Percentiles rank a stretch among this genome's conserved stretches.
phyloP scores from a whole-genome alignment of 768 basidiomycete species.

The Rhizopogon vulgaris region DNA sequence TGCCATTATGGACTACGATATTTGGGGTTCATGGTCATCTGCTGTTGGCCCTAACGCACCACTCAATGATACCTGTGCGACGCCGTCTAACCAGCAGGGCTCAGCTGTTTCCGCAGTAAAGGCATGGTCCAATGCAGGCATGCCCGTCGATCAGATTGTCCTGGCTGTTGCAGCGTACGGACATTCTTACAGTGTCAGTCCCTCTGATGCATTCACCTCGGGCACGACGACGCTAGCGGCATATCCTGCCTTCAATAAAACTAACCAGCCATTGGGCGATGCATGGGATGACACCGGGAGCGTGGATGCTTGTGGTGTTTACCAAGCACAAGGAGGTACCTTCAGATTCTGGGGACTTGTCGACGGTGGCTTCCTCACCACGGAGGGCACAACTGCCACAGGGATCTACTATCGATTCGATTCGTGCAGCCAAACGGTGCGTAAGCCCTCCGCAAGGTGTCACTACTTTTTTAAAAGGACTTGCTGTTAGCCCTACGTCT shows the following conservation, averaged over 20 bases:
- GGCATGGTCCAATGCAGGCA: constrained; percentile 72
- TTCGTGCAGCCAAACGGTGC: constrained; percentile 68
- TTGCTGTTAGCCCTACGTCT: constrained; percentile 61
- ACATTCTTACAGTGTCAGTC: constrained; percentile 50
- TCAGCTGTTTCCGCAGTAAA: constrained; percentile 71
- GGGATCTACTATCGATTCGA: constrained; percentile 55
- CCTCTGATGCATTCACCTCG: constrained; percentile 15
- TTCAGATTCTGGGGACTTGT: constrained; percentile 63
- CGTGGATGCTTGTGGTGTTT: constrained; percentile 55
- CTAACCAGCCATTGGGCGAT: constrained; percentile 45
- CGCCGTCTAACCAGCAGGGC: constrained; percentile 51
- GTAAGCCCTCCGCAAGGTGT: constrained; percentile 13
- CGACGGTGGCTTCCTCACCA: constrained; percentile 45
- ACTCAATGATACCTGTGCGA: constrained; percentile 68
- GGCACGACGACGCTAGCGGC: constrained; percentile 29
- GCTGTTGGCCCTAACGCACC: constrained; percentile 79
- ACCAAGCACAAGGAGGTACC: constrained; percentile 35
- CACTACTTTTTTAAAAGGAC: not conserved
- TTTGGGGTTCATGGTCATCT: constrained; percentile 47
- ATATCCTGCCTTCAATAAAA: constrained; percentile 47
- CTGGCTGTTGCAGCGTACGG: constrained; percentile 85
- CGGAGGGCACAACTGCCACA: constrained; percentile 39
- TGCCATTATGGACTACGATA: constrained; percentile 67
- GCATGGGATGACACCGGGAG: constrained; percentile 44
- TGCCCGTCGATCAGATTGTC: constrained; percentile 66